These are phyloP conservation scores for Amaranthus palmeri DNA, from an alignment of 148 eudicot genomes.

Conservation along the genomic window DNA sequence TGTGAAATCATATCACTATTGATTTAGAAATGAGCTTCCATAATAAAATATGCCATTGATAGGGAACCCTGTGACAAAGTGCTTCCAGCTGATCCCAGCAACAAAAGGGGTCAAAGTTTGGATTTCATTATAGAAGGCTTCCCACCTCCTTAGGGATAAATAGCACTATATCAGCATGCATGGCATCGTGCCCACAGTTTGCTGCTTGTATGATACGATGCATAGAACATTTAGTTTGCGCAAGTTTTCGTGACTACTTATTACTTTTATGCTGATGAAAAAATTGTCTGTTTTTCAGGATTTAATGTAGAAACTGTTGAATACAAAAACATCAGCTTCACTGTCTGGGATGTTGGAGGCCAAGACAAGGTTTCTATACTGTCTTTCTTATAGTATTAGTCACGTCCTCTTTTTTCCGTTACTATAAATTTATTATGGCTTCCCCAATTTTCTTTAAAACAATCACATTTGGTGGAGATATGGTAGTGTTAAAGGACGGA, in stretches of 20 bases:
- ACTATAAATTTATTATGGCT: background rate
- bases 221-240: background rate
- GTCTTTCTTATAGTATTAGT: background rate
- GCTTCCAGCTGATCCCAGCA: background rate
- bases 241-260: background rate
- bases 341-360: slow-evolving; percentile 79
- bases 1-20: background rate
- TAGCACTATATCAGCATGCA: background rate
- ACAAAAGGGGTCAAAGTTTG: background rate
- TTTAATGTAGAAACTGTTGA: slow-evolving; percentile 68
- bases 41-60: background rate
- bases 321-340: slow-evolving; percentile 74
- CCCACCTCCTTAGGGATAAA: background rate
- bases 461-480: background rate
- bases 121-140: background rate
- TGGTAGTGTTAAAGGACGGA: too few species aligned
- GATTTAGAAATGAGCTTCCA: background rate
- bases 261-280: slow-evolving; percentile 9
- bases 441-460: background rate
- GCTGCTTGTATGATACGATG: background rate
- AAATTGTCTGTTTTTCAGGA: slow-evolving; percentile 30
- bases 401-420: background rate
- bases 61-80: background rate
- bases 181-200: background rate
- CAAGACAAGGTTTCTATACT: slow-evolving; percentile 54